Conservation (phyloP, 495 filamentous ascomycete species). For the Xylaria intraflava region DNA sequence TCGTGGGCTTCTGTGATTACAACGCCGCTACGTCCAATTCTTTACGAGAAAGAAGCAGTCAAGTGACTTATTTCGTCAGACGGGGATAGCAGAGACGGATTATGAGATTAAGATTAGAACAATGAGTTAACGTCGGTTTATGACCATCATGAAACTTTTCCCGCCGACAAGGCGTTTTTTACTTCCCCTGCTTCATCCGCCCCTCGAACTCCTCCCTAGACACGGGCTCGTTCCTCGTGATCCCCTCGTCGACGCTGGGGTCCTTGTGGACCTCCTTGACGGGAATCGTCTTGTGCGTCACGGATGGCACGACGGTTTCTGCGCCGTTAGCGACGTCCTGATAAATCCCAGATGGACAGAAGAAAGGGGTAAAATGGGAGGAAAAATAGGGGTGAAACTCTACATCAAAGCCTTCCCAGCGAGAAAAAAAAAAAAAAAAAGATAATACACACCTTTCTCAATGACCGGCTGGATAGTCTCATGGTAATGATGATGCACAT, state of each 20-base stretch:
- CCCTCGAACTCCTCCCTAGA: slow-evolving; percentile 10
- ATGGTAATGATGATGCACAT: slow-evolving; percentile 14
- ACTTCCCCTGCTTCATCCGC: background rate
- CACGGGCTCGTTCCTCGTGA: slow-evolving; percentile 7
- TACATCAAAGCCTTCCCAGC: too few relatives aligned
- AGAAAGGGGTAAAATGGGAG: too few relatives aligned
- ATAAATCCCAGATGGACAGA: too few relatives aligned
- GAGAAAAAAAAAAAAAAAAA: background rate
- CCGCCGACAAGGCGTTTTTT: background rate
- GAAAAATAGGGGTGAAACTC: too few relatives aligned
- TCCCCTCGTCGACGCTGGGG: slow-evolving; percentile 1
- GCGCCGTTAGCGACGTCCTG: background rate
- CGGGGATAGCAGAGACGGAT: too few relatives aligned
- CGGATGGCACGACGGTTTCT: slow-evolving; percentile 13
- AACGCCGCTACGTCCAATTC: too few relatives aligned
- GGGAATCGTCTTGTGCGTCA: slow-evolving; percentile 14
- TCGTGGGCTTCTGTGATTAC: too few relatives aligned
- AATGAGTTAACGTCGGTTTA: too few relatives aligned
- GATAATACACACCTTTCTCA: slow-evolving; percentile 11
- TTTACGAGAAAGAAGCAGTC: too few relatives aligned
- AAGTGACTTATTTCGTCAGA: too few relatives aligned
- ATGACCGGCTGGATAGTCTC: slow-evolving; percentile 20
- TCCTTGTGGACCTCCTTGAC: slow-evolving; percentile 14
- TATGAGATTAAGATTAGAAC: too few relatives aligned
- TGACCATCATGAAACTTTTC: too few relatives aligned